Evolutionary conservation across 2,329 filamentous ascomycete species (phyloP).

Genomic region (Colletotrichum incanum): DNA sequence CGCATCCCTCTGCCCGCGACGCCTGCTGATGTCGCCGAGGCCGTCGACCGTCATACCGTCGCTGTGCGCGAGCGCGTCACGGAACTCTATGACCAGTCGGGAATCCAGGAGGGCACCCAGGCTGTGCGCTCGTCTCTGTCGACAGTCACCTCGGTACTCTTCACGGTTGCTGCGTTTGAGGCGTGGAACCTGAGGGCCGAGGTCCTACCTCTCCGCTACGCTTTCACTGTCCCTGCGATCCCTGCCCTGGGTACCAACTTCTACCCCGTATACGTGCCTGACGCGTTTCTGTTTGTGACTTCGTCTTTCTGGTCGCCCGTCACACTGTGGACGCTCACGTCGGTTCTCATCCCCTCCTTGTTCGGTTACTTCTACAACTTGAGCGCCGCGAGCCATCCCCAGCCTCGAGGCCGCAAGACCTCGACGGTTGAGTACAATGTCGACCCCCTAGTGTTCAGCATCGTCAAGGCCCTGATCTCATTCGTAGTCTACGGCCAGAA

Average conservation of each 20-base stretch:
- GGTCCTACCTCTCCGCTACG: constrained; percentile 80
- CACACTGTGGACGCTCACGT: constrained; percentile 82
- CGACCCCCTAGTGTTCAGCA: constrained; percentile 92
- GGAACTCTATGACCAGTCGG: constrained; percentile 75
- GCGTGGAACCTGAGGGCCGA: constrained; percentile 78
- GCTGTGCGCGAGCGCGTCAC: constrained; percentile 77
- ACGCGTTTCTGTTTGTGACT: constrained; percentile 85
- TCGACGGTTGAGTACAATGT: constrained; percentile 70
- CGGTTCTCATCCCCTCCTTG: constrained; percentile 77
- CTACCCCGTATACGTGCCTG: constrained; percentile 79
- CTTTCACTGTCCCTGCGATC: constrained; percentile 80
- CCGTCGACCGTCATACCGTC: constrained; percentile 80
- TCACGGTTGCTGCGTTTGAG: constrained; percentile 79
- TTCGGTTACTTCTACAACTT: constrained; percentile 94
- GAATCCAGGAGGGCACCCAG: constrained; percentile 77
- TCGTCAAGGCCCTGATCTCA: constrained; percentile 86
- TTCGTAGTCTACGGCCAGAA: constrained; percentile 85
- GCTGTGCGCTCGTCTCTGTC: constrained; percentile 79
- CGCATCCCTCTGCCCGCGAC: constrained; percentile 85
- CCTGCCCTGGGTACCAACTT: constrained; percentile 68
- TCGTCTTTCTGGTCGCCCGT: constrained; percentile 88
- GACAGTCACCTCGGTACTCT: constrained; percentile 80
- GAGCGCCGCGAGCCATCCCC: constrained; percentile 66
- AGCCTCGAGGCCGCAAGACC: constrained; percentile 58
- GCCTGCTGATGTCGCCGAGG: constrained; percentile 82